phyloP scores from a whole-genome alignment of 768 basidiomycete species.

The Piloderma croceum region DNA sequence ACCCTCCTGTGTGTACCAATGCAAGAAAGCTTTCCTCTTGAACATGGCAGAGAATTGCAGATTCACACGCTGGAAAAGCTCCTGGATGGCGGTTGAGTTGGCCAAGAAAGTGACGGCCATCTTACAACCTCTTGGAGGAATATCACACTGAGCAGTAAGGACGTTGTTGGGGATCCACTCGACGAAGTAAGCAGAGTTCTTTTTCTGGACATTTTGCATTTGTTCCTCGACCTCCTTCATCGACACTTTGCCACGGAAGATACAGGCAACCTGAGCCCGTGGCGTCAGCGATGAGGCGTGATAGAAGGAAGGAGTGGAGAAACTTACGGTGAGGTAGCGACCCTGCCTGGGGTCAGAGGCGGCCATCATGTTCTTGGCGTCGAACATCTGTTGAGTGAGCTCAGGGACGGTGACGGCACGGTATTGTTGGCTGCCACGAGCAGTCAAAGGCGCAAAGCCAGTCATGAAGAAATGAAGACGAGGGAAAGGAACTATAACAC shows the following conservation, averaged over 20 bases:
- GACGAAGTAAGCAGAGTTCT: conserved; percentile 97
- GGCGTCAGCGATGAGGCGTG: no score
- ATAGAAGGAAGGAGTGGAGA: neutral
- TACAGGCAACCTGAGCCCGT: conserved; percentile 91
- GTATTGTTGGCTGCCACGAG: conserved; percentile 91
- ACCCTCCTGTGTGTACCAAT: conserved; percentile 99
- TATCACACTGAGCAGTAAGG: conserved; percentile 96
- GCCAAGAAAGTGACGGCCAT: conserved; percentile 98
- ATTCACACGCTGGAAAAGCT: conserved; percentile 97
- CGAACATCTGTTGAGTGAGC: conserved; percentile 98
- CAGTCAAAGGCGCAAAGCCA: conserved; percentile 90
- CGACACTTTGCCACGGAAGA: conserved; percentile 99
- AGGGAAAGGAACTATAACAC: conserved; percentile 79
- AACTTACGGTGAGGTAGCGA: conserved; percentile 86
- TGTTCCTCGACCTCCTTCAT: conserved; percentile 99
- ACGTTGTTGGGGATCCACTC: conserved; percentile 99
- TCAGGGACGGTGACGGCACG: conserved; percentile 97
- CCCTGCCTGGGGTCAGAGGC: conserved; percentile 96
- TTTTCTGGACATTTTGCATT: conserved; percentile 96
- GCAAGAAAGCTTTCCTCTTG: conserved; percentile 96
- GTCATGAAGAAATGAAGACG: conserved; percentile 99
- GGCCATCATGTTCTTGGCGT: conserved; percentile 99
- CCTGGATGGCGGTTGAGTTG: conserved; percentile 96
- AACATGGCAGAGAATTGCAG: conserved; percentile 99
- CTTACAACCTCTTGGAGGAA: conserved; percentile 90